Base-by-base conservation (phyloP, 805 yeast genomes). In the Nakazawaea ambrosiae region DNA sequence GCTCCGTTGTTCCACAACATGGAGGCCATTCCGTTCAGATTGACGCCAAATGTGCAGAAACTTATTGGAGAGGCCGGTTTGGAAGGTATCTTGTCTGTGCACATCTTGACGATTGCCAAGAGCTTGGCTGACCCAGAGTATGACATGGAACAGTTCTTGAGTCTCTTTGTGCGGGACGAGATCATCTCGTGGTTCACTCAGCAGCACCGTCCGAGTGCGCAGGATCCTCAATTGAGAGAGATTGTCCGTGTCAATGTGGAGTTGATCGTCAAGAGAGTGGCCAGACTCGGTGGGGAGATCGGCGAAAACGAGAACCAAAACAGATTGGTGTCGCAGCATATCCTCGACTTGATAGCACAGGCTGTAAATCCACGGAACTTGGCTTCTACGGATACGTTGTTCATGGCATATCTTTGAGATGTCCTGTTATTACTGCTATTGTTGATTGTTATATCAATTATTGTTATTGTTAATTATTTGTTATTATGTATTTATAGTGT, bases 131-230 rank as follows among this genome's bases (percentile, higher is more conserved):
- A 88, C 50, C 95, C 96, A 1, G 96, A 88, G 49, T 84, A 86
- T 45, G 96, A 90, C 48, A 68, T 92, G 57, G 95, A 84, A 51
- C 94, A 88, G 44, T 88, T 83, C 58, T 63, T 92, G 61, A 85
- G 95, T n/a, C 67, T 92, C 47, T 90, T 92, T 61, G 95, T 94
- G 16, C 77, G 97, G 41, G 98, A 92, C 60, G 99, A 92, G 59
- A 83, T 90, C 14, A 77, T 89, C 36, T 79, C 96, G 1, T 90
- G 97, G 97, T 89, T 81, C 57, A 78, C 89, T 27, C 94, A 84
- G 54, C 78, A 81, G 49, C 96, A 88, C 52, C 75, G 88, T 41
- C 78, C 92, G 9, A 67, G 82, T 25, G 88, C 87, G 1, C 90
- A 81, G 48, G 95, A 85, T 47, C 79, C 81, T 34, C 95, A 84